Conservation (phyloP, 306 rosid species). For the Malus asiatica region DNA sequence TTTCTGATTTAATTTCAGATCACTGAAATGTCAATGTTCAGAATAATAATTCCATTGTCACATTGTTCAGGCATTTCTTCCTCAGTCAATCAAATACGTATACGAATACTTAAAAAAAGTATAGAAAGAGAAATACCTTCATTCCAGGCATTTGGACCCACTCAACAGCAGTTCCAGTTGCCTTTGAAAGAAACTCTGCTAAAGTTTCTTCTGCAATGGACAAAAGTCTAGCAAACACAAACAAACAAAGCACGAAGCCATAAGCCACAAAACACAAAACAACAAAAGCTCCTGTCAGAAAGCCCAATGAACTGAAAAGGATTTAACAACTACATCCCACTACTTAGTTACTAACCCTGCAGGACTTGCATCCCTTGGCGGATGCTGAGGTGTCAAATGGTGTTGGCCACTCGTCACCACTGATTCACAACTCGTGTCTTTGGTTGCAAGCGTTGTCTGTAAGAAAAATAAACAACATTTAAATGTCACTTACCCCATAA, state of each 20-base stretch:
- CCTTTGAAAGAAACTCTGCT: constrained; percentile 99
- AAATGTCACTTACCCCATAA: constrained; percentile 8
- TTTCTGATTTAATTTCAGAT: not conserved
- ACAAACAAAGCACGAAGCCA: constrained; percentile 21
- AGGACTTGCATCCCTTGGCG: constrained; percentile 99
- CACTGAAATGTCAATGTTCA: not conserved
- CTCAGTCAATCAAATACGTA: not conserved
- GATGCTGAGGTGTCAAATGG: constrained; percentile 86
- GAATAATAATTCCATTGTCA: not conserved
- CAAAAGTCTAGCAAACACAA: constrained; percentile 73
- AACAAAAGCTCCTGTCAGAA: constrained; percentile 20
- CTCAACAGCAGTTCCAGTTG: constrained; percentile 99
- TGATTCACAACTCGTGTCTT: constrained; percentile 94
- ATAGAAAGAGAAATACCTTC: constrained; percentile 49
- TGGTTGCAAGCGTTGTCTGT: constrained; percentile 76
- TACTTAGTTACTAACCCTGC: constrained; percentile 63
- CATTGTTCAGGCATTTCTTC: not conserved
- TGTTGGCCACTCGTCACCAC: constrained; percentile 93
- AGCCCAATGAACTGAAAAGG: constrained; percentile 37
- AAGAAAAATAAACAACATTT: not conserved
- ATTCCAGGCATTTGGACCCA: constrained; percentile 99
- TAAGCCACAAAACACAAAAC: constrained; percentile 32
- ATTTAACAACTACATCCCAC: constrained; percentile 56
- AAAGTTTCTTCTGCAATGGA: constrained; percentile 99
- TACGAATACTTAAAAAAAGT: not conserved